Base-by-base conservation (phyloP, 2,329 filamentous ascomycete genomes). In the Aspergillus sp. region DNA sequence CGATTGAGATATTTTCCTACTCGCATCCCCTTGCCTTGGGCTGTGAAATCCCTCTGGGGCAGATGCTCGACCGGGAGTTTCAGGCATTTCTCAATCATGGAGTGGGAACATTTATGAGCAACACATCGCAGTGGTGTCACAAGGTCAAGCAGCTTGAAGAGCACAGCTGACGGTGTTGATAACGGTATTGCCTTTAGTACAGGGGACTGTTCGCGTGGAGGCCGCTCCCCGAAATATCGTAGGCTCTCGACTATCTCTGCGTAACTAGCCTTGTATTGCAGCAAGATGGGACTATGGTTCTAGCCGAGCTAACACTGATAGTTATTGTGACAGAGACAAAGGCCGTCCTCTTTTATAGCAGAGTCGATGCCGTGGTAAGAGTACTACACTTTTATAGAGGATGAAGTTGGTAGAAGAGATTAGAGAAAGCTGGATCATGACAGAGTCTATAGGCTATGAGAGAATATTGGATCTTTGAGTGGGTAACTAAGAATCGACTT, bases 41-140 rank as follows among this genome's bases (percentile, higher is more conserved):
- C 15, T 51, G 15, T 34, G 49, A 17, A 51, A 17, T 11, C 46
- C 11, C 19, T 23, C 19, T 30, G 46, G 25, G 59, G 54, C 43
- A 57, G 38, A 22, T 57, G 54, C 48, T 61, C 54, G 15, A 57
- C 9, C 41, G 28, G 41, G 15, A 61, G 45, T 31, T 38, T 13
- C 6, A 61, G 43, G 31, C 54, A 57, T 23, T 28, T 53, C 22
- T 48, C 28, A 50, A 57, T 54, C 54, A 45, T 54, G 22, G 17
- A 45, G 51, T 61, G 59, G 17, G 54, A 61, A 22, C 25, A 61
- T 54, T 28, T 23, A 43, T 61, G 59, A 0, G 31, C 23, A 43
- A 61, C 19, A 4, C 54, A 19, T 54, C 54, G 54, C 3, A 61
- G 25, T 9, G 30, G 41, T 7, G 22, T 41, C 23, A 61, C 31